Evolutionary conservation across 805 yeast species (phyloP), one percentile per base, ranked within the genome.

Genomic region (Myxozyma geophila): DNA sequence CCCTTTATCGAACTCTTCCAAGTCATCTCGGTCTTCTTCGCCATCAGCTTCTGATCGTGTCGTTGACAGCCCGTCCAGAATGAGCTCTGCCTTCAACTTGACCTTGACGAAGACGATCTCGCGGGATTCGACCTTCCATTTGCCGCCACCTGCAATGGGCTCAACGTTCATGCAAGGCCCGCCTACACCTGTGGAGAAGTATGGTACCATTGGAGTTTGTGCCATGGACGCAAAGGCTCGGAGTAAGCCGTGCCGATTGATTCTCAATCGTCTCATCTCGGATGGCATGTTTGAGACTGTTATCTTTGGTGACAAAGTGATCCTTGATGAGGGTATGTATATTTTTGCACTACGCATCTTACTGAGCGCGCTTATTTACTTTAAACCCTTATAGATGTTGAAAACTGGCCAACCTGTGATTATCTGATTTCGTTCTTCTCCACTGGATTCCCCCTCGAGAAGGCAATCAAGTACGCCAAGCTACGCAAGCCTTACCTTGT

Each of bases 381-480:
- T 46, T 21, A 21, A 39, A 21, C 9, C 28, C 17, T 15, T 36
- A 13, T 21, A 67, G 74, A 83, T 15, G 84, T 95, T 63, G 98
- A 95, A 78, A 91, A 92, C 74, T 95, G 99, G 99, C 99, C 99
- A 44, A 91, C 97, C 43, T 95, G 99, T 79, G 99, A 95, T 75
- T 95, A 91, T 72, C 80, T 95, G 67, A 90, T 95, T 66, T 87
- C 93, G 69, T 95, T 95, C 76, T 95, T 95, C 76, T 89, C 96
- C n/a, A 85, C 86, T 37, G 99, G 99, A 0, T 95, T 95, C 77
- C 99, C 99, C 0, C 80, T 95, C 50, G 96, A 93, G 70, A 95
- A 95, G 76, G 99, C 99, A 2, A 93, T 95, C 63, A 82, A 87
- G 23, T 95, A 95, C 72, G 97, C 87, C 46, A 87, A 91, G 67